Percentiles rank a stretch among this genome's conserved stretches.
Conservation (phyloP, 208 protist genomes). For the Wallacemonas sp. region DNA sequence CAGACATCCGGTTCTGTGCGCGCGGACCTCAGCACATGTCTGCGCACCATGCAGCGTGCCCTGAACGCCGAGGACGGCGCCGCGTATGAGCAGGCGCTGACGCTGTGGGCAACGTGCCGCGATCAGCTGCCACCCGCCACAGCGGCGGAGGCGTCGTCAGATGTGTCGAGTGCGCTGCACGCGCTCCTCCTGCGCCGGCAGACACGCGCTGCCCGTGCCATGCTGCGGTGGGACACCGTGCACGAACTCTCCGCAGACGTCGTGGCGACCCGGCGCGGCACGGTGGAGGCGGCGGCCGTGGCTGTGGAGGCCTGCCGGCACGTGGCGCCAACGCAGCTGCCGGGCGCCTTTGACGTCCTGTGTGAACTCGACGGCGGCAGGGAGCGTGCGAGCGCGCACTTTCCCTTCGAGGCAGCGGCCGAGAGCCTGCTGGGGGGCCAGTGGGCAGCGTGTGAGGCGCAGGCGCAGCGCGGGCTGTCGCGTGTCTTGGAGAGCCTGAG, state of each 20-base stretch:
- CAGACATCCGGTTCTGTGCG: no score
- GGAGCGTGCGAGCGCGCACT: neutral
- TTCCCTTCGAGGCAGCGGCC: neutral
- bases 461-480: neutral
- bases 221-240: constrained; percentile 18
- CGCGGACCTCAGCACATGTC: no score
- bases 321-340: neutral
- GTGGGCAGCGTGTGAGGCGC: neutral
- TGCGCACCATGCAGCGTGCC: neutral
- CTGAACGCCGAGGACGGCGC: neutral
- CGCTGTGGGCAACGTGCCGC: constrained; percentile 4
- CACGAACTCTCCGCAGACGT: neutral
- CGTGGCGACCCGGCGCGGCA: no score
- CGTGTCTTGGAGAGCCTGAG: neutral
- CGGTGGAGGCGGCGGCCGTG: constrained; percentile 6
- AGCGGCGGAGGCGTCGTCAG: no score
- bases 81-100: constrained; percentile 8
- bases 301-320: neutral
- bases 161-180: no score
- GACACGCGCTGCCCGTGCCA: neutral
- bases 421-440: neutral
- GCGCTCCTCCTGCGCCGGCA: neutral
- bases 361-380: neutral
- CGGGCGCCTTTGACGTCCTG: neutral
- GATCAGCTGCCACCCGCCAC: neutral